These are phyloP conservation scores for Dactylellina cionopaga DNA, from an alignment of 2,329 filamentous ascomycete genomes.

Conservation along the genomic window DNA sequence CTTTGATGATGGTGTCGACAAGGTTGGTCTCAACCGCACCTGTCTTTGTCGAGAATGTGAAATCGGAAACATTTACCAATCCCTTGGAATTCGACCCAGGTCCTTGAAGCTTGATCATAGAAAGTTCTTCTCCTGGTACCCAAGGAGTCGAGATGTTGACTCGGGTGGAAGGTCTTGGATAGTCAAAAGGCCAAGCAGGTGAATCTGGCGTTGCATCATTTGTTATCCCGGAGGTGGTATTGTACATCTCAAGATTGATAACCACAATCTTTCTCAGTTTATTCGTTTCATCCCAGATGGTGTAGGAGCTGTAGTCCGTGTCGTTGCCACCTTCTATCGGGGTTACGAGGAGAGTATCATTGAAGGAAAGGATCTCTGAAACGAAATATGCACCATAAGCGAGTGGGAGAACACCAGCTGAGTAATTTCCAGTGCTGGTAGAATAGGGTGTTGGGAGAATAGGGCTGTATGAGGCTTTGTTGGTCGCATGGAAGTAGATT, in stretches of 20 bases:
- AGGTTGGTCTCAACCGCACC: slow-evolving; percentile 19
- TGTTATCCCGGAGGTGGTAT: slow-evolving; percentile 10
- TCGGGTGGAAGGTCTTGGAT: slow-evolving; percentile 16
- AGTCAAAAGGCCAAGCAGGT: slow-evolving; percentile 2
- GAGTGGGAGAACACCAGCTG: slow-evolving; percentile 29
- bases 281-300: slow-evolving; percentile 36
- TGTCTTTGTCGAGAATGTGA: slow-evolving; percentile 26
- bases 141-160: slow-evolving; percentile 33
- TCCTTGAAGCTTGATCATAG: slow-evolving; percentile 31
- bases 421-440: background rate
- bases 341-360: slow-evolving; percentile 20
- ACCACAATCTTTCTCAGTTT: slow-evolving; percentile 40
- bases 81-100: slow-evolving; percentile 42
- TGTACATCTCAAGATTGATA: slow-evolving; percentile 37
- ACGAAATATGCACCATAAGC: slow-evolving; percentile 46
- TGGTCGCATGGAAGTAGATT: slow-evolving; percentile 55
- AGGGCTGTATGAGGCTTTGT: slow-evolving; percentile 54
- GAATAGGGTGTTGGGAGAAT: slow-evolving; percentile 21
- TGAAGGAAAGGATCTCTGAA: slow-evolving; percentile 31
- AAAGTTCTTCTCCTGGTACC: slow-evolving; percentile 22
- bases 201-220: slow-evolving; percentile 19
- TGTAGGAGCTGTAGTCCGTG: slow-evolving; percentile 42
- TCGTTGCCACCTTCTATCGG: slow-evolving; percentile 22
- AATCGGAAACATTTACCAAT: slow-evolving; percentile 35
- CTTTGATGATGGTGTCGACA: slow-evolving; percentile 27